Base-by-base conservation (phyloP, 495 filamentous ascomycete species). In the Penicillium manginii region DNA sequence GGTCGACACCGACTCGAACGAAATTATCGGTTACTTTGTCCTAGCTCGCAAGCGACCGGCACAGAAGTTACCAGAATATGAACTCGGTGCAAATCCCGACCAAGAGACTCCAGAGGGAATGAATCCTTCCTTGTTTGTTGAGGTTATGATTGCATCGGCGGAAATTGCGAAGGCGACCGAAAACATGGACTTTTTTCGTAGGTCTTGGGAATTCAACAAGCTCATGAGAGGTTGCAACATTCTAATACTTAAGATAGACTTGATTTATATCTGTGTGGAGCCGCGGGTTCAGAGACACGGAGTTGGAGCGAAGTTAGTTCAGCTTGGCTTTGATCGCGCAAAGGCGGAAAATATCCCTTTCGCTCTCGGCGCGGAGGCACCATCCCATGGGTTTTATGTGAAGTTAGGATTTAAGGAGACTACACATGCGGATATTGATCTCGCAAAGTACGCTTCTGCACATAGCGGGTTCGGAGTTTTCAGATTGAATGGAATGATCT, bases 401-500 rank as follows among this genome's bases (percentile, higher is more conserved):
- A 46, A 61, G 22, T 14, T 55, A 18, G 66, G 58, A 12, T 64
- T 69, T 12, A n/a, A 58, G 31, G 55, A 66, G 18, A 58, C 50
- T 2, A 57, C 43, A 7, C 60, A 64, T 57, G 56, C 58, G 8
- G 63, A 66, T 49, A 55, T 69, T 4, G 63, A 69, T 62, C 55
- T 66, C 11, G 39, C 58, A 7, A 43, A 62, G 17, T 69, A 64
- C 52, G 66, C 66, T 0, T 45, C 63, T 0, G 55, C 63, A 4
- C 26, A 62, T 29, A 64, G 60, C 5, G 66, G 66, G 0, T 69
- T 66, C 51, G 63, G 66, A 9, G 11, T 48, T 1, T 69, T 69
- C 43, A 50, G 63, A 33, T 39, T 66, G 29, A 52, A 51, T 29
- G 56, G 52, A 14, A 55, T 69, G 66, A 51, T 69, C 10, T 66